Evolutionary conservation across 1,284 basidiomycete species (phyloP).

Genomic region (Heterobasidion parviporum): DNA sequence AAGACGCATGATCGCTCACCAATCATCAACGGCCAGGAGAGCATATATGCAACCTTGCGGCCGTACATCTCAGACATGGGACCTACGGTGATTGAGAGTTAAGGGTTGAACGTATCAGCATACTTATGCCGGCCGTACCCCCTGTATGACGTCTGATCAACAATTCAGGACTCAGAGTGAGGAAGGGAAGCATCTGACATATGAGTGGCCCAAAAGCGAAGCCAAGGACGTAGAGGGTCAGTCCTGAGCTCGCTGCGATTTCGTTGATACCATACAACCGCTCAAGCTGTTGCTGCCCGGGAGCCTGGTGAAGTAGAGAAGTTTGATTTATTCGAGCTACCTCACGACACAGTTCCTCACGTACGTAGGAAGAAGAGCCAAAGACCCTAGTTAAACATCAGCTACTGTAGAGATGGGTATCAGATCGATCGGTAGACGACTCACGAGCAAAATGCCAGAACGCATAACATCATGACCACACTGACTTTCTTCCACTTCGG

Average conservation of each 20-base stretch:
- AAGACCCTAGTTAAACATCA: slow-evolving; percentile 6
- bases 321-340: neutral
- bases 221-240: slow-evolving; percentile 20
- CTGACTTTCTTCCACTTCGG: neutral
- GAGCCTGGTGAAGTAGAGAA: slow-evolving; percentile 10
- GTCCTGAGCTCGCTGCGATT: slow-evolving; percentile 15
- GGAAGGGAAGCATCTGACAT: slow-evolving; percentile 12
- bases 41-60: slow-evolving; percentile 13
- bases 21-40: slow-evolving; percentile 18
- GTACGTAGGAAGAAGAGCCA: slow-evolving; percentile 16
- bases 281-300: slow-evolving; percentile 16
- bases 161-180: neutral
- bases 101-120: neutral
- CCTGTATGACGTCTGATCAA: slow-evolving; percentile 7
- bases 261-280: slow-evolving; percentile 13
- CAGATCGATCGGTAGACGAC: neutral
- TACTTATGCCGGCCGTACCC: slow-evolving; percentile 9
- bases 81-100: slow-evolving; percentile 6
- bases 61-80: slow-evolving; percentile 19
- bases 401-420: neutral
- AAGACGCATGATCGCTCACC: slow-evolving; percentile 5
- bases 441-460: slow-evolving; percentile 10
- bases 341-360: neutral
- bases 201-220: slow-evolving; percentile 18
- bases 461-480: slow-evolving; percentile 6